These are phyloP conservation scores for Rhizopogon parksii DNA, from an alignment of 1,284 basidiomycete genomes.

Conservation along the genomic window DNA sequence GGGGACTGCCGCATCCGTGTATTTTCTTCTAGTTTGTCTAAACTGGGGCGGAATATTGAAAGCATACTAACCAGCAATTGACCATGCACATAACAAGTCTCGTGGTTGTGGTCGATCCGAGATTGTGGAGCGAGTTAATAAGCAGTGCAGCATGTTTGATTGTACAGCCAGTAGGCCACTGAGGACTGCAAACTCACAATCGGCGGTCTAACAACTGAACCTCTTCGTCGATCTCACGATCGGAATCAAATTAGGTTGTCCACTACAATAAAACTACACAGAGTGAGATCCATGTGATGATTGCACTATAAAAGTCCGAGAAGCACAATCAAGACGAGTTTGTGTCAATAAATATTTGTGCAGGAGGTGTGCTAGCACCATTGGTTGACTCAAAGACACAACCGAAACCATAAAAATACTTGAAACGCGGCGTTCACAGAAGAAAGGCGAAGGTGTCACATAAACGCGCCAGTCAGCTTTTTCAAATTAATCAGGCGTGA, in stretches of 20 bases:
- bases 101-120: neutral
- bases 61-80: too few species aligned
- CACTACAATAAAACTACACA: slow-evolving; percentile 23
- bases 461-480: neutral
- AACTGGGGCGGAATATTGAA: too few species aligned
- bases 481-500: slow-evolving; percentile 18
- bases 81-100: too few species aligned
- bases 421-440: slow-evolving; percentile 2
- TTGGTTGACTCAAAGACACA: slow-evolving; percentile 2
- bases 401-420: neutral
- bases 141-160: too few species aligned
- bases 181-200: neutral
- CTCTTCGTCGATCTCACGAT: neutral
- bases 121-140: too few species aligned
- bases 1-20: too few species aligned
- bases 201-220: neutral
- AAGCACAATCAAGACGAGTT: neutral
- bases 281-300: slow-evolving; percentile 1
- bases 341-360: slow-evolving; percentile 1
- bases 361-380: slow-evolving; percentile 1
- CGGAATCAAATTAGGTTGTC: slow-evolving; percentile 6
- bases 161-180: too few species aligned
- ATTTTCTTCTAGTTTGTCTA: too few species aligned
- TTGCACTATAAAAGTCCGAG: slow-evolving; percentile 1
- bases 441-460: slow-evolving; percentile 2